These are phyloP conservation scores for Cutaneotrichosporon curvatum DNA, from an alignment of 1,284 basidiomycete genomes.

Conservation along the genomic window DNA sequence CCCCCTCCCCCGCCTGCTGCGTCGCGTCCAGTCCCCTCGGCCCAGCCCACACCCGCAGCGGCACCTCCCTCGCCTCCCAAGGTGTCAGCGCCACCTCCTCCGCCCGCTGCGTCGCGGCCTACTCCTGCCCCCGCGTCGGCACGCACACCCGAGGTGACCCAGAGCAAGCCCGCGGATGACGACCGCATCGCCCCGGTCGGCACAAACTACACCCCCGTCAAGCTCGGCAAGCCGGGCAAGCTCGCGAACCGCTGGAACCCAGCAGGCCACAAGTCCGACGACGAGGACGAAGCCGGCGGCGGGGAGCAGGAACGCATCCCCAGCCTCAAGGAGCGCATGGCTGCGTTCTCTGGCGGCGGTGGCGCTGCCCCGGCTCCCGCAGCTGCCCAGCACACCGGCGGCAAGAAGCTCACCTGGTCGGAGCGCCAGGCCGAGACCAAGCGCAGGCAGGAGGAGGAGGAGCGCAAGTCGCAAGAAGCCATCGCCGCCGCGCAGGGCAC, in stretches of 20 bases:
- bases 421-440: conserved; percentile 81
- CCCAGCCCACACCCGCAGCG: conserved; percentile 45
- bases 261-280: conserved; percentile 32
- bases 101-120: conserved; percentile 16
- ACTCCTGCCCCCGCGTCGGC: conserved; percentile 21
- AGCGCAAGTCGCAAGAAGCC: conserved; percentile 58
- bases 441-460: conserved; percentile 74
- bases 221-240: conserved; percentile 67
- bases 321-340: conserved; percentile 38
- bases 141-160: conserved; percentile 24
- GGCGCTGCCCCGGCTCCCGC: conserved; percentile 5
- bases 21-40: conserved; percentile 31
- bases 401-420: conserved; percentile 80
- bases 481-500: conserved; percentile 33
- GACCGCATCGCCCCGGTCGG: conserved; percentile 76
- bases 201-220: conserved; percentile 79
- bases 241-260: conserved; percentile 69
- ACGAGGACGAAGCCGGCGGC: conserved; percentile 32
- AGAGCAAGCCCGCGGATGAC: conserved; percentile 61
- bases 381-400: conserved; percentile 15
- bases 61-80: conserved; percentile 22
- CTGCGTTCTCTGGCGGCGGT: conserved; percentile 34
- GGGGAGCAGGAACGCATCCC: conserved; percentile 36
- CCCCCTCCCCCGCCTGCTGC: conserved; percentile 41
- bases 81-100: conserved; percentile 9